phyloP scores from a whole-genome alignment of 139 green algal species.

The Tetraselmis chui region DNA sequence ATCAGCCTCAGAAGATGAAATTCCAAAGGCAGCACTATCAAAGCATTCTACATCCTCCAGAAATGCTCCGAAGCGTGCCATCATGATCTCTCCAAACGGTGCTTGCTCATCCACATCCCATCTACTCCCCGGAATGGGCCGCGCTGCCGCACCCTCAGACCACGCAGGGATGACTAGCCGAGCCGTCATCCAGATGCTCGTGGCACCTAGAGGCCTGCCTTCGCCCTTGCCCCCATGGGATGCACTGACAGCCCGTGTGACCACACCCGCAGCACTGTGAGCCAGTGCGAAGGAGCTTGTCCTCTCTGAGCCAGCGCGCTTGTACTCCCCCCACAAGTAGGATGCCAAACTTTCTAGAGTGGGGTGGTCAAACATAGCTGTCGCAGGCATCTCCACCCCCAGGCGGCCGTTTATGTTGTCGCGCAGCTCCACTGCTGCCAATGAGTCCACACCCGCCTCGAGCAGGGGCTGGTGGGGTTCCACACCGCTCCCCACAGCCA shows the following conservation, averaged over 20 bases:
- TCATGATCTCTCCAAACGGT: neutral
- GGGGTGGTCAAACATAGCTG: constrained; percentile 13
- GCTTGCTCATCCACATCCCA: neutral
- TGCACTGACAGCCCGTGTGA: too few relatives aligned
- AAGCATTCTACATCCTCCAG: constrained; percentile 36
- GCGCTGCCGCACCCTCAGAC: neutral
- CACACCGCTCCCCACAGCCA: constrained; percentile 16
- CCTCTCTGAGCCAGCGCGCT: too few relatives aligned
- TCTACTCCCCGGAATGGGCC: neutral
- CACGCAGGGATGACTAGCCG: neutral
- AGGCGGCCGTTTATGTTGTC: constrained; percentile 44
- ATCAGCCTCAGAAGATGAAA: constrained; percentile 27
- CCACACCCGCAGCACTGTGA: too few relatives aligned
- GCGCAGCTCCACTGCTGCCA: constrained; percentile 70
- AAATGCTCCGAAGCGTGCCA: constrained; percentile 51
- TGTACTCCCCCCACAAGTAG: neutral
- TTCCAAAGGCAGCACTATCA: constrained; percentile 31
- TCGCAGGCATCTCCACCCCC: constrained; percentile 18
- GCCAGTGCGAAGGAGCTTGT: too few relatives aligned
- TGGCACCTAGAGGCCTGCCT: too few relatives aligned
- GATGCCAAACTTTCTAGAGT: neutral
- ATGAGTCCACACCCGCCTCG: constrained; percentile 66
- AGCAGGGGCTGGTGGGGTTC: constrained; percentile 60
- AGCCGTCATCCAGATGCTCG: neutral
- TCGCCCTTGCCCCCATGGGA: too few relatives aligned